Conservation (phyloP, 805 yeast genomes). For the Saturnispora sanitii region DNA sequence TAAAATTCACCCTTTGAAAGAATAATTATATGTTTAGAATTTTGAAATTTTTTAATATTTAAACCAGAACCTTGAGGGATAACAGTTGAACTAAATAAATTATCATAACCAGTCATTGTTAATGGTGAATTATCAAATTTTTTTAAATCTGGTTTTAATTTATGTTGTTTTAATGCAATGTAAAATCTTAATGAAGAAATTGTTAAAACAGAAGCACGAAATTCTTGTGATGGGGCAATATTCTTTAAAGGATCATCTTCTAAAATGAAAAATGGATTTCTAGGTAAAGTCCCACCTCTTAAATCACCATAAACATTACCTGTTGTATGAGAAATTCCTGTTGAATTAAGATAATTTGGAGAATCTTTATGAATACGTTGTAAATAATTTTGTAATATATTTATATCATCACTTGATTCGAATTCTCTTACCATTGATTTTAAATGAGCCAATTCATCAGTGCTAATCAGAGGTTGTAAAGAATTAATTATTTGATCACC, state of each 20-base stretch:
- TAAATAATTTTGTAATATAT: constrained; percentile 45
- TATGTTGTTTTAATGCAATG: constrained; percentile 43
- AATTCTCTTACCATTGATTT: constrained; percentile 37
- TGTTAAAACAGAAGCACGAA: constrained; percentile 56
- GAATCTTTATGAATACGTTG: constrained; percentile 33
- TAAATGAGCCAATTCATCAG: constrained; percentile 41
- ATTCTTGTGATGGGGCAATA: constrained; percentile 50
- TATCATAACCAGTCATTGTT: constrained; percentile 59
- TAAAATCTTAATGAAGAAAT: constrained; percentile 60
- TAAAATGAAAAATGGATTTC: constrained; percentile 66
- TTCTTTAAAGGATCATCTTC: constrained; percentile 66
- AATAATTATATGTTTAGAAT: constrained; percentile 41
- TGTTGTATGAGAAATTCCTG: constrained; percentile 36
- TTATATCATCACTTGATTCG: constrained; percentile 31
- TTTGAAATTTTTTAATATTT: constrained; percentile 28
- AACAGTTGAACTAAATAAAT: constrained; percentile 63
- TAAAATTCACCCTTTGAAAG: constrained; percentile 43
- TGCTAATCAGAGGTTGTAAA: constrained; percentile 47
- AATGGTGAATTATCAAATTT: constrained; percentile 41
- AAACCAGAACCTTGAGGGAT: constrained; percentile 36
- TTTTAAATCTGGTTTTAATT: constrained; percentile 48
- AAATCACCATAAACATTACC: constrained; percentile 56
- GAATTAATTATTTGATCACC: constrained; percentile 44
- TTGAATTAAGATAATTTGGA: constrained; percentile 45
- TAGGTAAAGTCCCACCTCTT: constrained; percentile 58